phyloP scores from a whole-genome alignment of 176 grass and related monocot genomes.

The Hordeum vulgare region DNA sequence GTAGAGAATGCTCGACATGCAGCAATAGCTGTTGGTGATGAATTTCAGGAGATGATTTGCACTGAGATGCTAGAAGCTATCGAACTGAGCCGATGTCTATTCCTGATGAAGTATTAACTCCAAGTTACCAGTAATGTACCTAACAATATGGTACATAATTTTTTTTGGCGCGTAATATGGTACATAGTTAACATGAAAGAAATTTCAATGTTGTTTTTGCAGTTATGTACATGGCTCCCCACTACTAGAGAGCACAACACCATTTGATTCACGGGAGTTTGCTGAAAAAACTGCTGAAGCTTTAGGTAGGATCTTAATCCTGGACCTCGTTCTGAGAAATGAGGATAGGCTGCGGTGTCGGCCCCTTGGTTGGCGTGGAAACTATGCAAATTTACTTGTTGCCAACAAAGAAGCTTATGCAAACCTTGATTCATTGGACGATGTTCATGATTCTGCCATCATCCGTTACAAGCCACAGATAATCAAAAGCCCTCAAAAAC shows the following conservation, averaged over 20 bases:
- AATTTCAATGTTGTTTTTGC: constrained; percentile 36
- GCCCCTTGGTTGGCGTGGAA: constrained; percentile 88
- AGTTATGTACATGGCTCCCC: constrained; percentile 91
- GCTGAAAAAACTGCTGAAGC: constrained; percentile 75
- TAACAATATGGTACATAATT: not conserved
- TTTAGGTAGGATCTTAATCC: constrained; percentile 81
- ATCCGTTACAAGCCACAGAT: constrained; percentile 54
- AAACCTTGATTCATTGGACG: constrained; percentile 61
- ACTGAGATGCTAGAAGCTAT: constrained; percentile 81
- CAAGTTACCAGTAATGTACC: constrained; percentile 15
- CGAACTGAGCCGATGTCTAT: constrained; percentile 82
- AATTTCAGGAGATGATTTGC: constrained; percentile 67
- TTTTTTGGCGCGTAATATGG: not conserved
- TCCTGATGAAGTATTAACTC: constrained; percentile 80
- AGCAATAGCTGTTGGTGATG: constrained; percentile 44
- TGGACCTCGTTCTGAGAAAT: constrained; percentile 88
- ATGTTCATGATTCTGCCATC: constrained; percentile 42
- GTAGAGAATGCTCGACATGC: constrained; percentile 54
- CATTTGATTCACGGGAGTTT: constrained; percentile 59
- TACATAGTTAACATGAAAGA: constrained; percentile 8
- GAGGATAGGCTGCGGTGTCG: constrained; percentile 88
- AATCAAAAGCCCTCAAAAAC: constrained; percentile 39
- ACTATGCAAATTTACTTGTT: constrained; percentile 83
- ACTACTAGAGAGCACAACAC: constrained; percentile 54
- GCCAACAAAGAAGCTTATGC: constrained; percentile 47